Conservation (phyloP, 106 monocot species). For the Apostasia ramifera region DNA sequence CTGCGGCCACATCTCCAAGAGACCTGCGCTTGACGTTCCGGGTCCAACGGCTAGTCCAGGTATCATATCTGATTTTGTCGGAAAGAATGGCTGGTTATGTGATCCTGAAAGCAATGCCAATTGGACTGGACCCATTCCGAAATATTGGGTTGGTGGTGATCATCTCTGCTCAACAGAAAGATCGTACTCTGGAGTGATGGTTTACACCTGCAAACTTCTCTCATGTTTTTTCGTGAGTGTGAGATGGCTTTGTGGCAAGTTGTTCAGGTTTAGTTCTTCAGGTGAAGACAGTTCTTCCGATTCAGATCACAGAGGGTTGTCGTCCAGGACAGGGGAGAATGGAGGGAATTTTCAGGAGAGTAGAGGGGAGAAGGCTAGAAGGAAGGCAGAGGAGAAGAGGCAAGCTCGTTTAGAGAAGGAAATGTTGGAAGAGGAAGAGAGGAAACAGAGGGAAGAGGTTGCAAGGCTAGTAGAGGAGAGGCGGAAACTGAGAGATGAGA, state of each 20-base stretch:
- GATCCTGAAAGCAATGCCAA: constrained; percentile 2
- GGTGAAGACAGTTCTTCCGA: constrained; percentile 36
- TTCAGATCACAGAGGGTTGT: constrained; percentile 30
- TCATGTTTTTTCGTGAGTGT: neutral
- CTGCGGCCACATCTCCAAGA: constrained; percentile 27
- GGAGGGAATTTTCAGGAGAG: constrained; percentile 50
- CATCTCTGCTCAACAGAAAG: constrained; percentile 2
- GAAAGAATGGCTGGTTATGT: constrained; percentile 4
- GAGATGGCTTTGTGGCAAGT: constrained; percentile 13
- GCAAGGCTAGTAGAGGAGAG: constrained; percentile 83
- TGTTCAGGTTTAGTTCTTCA: constrained; percentile 14
- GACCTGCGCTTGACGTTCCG: constrained; percentile 19
- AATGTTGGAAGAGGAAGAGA: constrained; percentile 92
- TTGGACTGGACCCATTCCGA: neutral
- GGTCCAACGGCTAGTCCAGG: constrained; percentile 8
- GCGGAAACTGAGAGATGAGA: constrained; percentile 75
- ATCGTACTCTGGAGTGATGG: constrained; percentile 11
- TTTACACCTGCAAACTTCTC: neutral
- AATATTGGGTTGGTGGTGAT: neutral
- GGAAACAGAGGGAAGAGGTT: constrained; percentile 91
- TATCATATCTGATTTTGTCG: neutral
- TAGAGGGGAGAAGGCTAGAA: constrained; percentile 65
- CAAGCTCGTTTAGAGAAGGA: constrained; percentile 83
- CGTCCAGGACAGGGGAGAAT: constrained; percentile 35
- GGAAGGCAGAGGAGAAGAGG: constrained; percentile 92